Evolutionary conservation across 2,329 filamentous ascomycete genomes (phyloP), one percentile per base, ranked within the genome.

Genomic region (Ophiostoma perfectum): DNA sequence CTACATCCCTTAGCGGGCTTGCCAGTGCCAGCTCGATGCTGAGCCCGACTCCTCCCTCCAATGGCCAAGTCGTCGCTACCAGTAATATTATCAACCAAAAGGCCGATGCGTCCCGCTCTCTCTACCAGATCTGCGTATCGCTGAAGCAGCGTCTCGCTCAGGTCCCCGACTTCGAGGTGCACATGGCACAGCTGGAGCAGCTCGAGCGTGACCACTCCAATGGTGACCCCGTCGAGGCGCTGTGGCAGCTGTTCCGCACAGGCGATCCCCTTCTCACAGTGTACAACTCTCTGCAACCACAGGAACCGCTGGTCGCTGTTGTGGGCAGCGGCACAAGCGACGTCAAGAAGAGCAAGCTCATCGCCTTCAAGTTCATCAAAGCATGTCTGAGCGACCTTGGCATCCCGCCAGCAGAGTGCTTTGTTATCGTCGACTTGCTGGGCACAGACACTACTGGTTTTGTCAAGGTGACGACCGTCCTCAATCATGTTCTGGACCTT

Each of bases 31-130:
- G 78, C 73, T 75, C 79, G 12, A 44, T 42, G 39, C n/a, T 18
- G 41, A 41, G 36, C 38, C 18, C 78, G 45, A 73, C 73, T n/a
- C 70, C 79, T 66, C 72, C 74, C 9, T 80, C 83, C 64, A 86
- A 82, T 70, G 87, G 87, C 63, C 86, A 86, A 70, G 86, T 93
- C 71, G 81, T 92, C 74, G 90, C 93, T 70, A 92, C 90, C 70
- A 86, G 91, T 78, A 97, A 97, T 78, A 96, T 99, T 78, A 97
- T 99, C 83, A 99, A 99, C 80, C 91, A 94, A 79, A 91, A 92
- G 77, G 95, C 93, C 77, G 93, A 97, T 77, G 93, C 95, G 72
- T 92, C 91, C 68, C 86, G 90, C 70, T 97, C 93, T 11, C 86
- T 99, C 38, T 99, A 97, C 79, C 94, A 98, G 79, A 97, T 96